phyloP scores from a whole-genome alignment of 768 basidiomycete genomes.

The Clavulina sp. region DNA sequence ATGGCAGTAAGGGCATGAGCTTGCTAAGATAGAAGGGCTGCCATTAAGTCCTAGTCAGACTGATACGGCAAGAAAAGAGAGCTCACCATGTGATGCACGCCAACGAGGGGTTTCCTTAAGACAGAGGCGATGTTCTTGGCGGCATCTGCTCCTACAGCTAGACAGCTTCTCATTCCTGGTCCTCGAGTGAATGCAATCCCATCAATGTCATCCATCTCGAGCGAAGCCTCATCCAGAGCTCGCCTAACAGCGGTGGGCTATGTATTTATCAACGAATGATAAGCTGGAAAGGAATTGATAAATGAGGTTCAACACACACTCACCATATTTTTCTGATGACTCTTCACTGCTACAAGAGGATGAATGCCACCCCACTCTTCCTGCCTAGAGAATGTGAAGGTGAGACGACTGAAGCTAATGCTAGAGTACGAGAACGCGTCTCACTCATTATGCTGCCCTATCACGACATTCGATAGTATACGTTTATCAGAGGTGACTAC shows the following conservation, averaged over 20 bases:
- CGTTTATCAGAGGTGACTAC: conserved; percentile 50
- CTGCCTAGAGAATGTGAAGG: conserved; percentile 25
- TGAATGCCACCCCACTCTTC: conserved; percentile 55
- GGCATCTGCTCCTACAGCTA: conserved; percentile 61
- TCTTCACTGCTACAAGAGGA: conserved; percentile 52
- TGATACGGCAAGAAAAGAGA: not conserved
- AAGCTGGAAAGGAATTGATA: not conserved
- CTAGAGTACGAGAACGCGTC: conserved; percentile 13
- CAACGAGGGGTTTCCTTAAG: conserved; percentile 59
- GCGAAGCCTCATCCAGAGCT: conserved; percentile 47
- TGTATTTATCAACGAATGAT: not conserved
- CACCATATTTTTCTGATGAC: conserved; percentile 70
- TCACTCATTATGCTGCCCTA: conserved; percentile 58
- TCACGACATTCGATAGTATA: conserved; percentile 69
- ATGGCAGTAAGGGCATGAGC: conserved; percentile 76
- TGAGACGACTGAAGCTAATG: not conserved
- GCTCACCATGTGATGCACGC: conserved; percentile 88
- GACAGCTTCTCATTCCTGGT: conserved; percentile 52
- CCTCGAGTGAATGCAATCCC: conserved; percentile 87
- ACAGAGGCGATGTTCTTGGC: conserved; percentile 77
- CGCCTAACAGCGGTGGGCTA: conserved; percentile 57
- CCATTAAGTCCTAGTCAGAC: not conserved
- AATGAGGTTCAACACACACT: conserved; percentile 9
- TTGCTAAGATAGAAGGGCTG: conserved; percentile 36
- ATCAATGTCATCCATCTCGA: conserved; percentile 47